phyloP scores from a whole-genome alignment of 2,329 filamentous ascomycete species.

The Paecilomyces variotii region DNA sequence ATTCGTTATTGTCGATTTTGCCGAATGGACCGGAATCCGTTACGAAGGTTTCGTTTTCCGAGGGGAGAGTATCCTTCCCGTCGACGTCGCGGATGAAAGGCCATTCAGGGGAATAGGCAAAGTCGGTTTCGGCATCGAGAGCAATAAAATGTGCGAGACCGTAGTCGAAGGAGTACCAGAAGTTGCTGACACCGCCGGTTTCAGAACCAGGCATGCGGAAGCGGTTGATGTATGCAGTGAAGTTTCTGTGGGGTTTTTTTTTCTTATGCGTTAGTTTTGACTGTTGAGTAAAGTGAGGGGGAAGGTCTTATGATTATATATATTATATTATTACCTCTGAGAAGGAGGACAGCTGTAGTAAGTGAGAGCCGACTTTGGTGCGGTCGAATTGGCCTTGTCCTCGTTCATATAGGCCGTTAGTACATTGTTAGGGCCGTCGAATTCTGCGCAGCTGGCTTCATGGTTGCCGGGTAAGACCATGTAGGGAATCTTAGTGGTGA shows the following conservation, averaged over 20 bases:
- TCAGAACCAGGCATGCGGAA: conserved; percentile 46
- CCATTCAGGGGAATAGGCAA: conserved; percentile 39
- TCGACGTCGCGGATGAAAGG: conserved; percentile 13
- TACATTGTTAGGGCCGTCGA: conserved; percentile 38
- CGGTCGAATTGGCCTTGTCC: conserved; percentile 36
- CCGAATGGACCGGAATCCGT: conserved; percentile 45
- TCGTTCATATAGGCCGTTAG: conserved; percentile 43
- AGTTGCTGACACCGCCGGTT: conserved; percentile 43
- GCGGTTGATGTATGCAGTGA: conserved; percentile 44
- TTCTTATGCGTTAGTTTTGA: background rate
- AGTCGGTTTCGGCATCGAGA: conserved; percentile 45
- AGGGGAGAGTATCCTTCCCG: conserved; percentile 35
- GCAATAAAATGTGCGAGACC: conserved; percentile 46
- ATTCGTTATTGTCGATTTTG: conserved; percentile 19
- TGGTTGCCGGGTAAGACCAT: conserved; percentile 47
- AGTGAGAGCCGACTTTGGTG: conserved; percentile 29
- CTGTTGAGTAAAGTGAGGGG: background rate
- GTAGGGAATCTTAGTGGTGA: conserved; percentile 40
- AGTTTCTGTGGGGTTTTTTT: conserved; percentile 28
- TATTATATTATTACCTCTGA: conserved; percentile 28
- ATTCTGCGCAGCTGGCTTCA: conserved; percentile 42
- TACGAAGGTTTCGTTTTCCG: conserved; percentile 35
- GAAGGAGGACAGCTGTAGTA: conserved; percentile 48
- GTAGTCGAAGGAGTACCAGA: conserved; percentile 50
- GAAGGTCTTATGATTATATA: background rate